Evolutionary conservation across 2,329 filamentous ascomycete species (phyloP), one percentile per base, ranked within the genome.

Genomic region (Fusarium virguliforme): DNA sequence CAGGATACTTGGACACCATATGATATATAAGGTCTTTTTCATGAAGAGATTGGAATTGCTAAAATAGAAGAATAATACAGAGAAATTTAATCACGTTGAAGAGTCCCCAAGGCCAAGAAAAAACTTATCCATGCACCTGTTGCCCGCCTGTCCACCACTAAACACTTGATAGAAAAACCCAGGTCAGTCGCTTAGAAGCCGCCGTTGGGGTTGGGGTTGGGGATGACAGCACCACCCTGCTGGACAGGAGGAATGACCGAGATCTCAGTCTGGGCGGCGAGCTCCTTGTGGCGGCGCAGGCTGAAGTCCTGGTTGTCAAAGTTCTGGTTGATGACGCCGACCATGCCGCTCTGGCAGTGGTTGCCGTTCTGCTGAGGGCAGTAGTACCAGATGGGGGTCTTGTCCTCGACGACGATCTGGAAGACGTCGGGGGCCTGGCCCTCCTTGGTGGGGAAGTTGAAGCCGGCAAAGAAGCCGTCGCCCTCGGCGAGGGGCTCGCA

Each of bases 301-400:
- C 79, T 84, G 66, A 79, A 76, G 53, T 80, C 79, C 65, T 76
- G 73, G 73, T 74, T 77, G 28, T 78, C 70, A n/a, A 83, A 82
- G 75, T 81, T 79, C 76, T 85, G 83, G 78, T 87, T 87, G 78
- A 87, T 82, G 41, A 84, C 81, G 13, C 82, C 84, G 4, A 82
- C 80, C 85, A 87, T 87, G 65, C 84, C 84, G 10, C 75, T 80
- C 70, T 84, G 81, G 81, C 85, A 88, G 74, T 87, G 85, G 69
- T 75, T 72, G 22, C 79, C 81, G 22, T 64, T 73, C 43, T 78
- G 79, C 78, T 85, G 83, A 13, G 80, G 78, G 72, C 83, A 84
- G 79, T 84, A 84, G 76, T 82, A 83, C 80, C 83, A 84, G 71
- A 84, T 80, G 54, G 84, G 82, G 53, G 77, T 76, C 57, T 76